Percentiles rank a stretch among this genome's conserved stretches.
Evolutionary conservation across 78 protist genomes (phyloP).

Genomic region (Dictyostelium intermedium): DNA sequence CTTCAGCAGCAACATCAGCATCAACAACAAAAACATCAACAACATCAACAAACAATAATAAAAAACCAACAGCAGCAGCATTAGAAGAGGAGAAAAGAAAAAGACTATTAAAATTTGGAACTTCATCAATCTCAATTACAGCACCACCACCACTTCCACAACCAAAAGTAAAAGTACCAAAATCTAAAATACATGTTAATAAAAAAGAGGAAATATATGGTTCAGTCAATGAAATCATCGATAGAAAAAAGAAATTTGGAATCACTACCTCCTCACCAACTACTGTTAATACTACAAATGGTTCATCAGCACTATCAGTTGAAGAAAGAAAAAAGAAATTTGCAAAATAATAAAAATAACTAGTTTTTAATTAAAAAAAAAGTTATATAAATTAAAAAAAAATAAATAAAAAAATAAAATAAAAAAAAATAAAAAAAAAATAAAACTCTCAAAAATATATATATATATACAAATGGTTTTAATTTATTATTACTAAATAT

Average conservation of each 20-base stretch:
- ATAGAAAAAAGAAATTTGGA: slow-evolving; percentile 50
- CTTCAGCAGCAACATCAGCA: background rate
- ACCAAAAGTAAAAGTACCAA: background rate
- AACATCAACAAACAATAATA: background rate
- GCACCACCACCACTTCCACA: slow-evolving; percentile 17
- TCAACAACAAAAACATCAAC: background rate
- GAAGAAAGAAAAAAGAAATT: background rate
- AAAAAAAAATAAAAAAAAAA: background rate
- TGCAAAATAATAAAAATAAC: background rate
- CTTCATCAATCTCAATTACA: background rate
- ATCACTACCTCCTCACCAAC: background rate
- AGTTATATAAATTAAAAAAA: background rate
- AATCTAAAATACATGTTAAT: background rate
- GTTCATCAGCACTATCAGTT: background rate
- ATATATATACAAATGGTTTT: background rate
- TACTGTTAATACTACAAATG: background rate
- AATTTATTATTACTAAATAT: background rate
- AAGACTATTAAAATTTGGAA: slow-evolving; percentile 27
- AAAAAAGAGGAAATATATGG: background rate
- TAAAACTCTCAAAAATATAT: background rate
- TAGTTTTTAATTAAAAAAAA: background rate
- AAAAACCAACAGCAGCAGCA: background rate
- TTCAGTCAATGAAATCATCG: background rate
- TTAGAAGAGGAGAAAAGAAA: slow-evolving; percentile 9
- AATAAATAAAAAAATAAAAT: background rate